These are phyloP conservation scores for Nicotiana knightiana DNA, from an alignment of 257 asterid genomes.

Conservation along the genomic window DNA sequence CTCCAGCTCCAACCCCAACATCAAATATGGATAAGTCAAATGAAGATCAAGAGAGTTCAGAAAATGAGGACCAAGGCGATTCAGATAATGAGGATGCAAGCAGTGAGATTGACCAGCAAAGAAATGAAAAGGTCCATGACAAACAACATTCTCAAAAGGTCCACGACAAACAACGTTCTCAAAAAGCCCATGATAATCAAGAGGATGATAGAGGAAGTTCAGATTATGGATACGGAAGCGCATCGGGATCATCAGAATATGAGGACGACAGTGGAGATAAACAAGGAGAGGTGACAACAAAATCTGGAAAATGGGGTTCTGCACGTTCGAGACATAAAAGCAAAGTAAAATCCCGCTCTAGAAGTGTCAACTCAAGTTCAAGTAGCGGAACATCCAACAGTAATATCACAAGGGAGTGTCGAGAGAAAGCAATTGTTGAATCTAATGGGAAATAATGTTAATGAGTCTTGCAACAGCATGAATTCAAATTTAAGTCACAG, in stretches of 20 bases:
- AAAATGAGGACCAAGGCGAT: slow-evolving; percentile 18
- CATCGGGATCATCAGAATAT: slow-evolving; percentile 2
- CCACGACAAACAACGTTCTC: background rate
- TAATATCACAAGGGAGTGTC: background rate
- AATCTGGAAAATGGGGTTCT: background rate
- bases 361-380: slow-evolving; percentile 12
- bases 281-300: background rate
- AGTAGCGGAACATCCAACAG: slow-evolving; percentile 2
- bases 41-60: slow-evolving; percentile 15
- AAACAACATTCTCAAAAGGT: background rate
- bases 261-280: background rate
- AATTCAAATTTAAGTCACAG: background rate
- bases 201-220: slow-evolving; percentile 9
- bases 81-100: slow-evolving; percentile 11
- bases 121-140: background rate
- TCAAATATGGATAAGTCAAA: slow-evolving; percentile 9
- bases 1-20: slow-evolving; percentile 14
- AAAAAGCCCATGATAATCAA: background rate
- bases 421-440: background rate
- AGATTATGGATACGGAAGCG: slow-evolving; percentile 7
- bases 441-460: slow-evolving; percentile 1
- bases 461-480: background rate
- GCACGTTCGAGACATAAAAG: background rate
- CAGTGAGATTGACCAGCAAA: too few relatives aligned
- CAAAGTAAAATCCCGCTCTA: slow-evolving; percentile 1